Evolutionary conservation across 176 grass and related monocot species (phyloP).

Genomic region (Echinochloa phyllopogon): DNA sequence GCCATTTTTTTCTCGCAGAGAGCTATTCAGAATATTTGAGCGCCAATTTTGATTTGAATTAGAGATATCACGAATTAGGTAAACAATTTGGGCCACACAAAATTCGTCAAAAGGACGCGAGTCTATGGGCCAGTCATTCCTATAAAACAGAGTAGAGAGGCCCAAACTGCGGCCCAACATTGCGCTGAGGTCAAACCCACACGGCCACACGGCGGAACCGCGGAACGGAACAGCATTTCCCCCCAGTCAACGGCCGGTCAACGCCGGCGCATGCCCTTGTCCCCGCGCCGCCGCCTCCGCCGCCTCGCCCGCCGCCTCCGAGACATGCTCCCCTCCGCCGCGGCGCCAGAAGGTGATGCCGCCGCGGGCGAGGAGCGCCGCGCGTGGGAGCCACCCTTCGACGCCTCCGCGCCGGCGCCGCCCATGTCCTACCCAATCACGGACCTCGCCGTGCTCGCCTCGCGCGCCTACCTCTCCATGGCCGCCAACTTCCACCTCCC

Average conservation of each 20-base stretch:
- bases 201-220: too few relatives aligned
- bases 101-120: too few relatives aligned
- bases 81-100: too few relatives aligned
- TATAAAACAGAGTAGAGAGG: neutral
- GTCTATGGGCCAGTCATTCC: too few relatives aligned
- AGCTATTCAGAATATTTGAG: too few relatives aligned
- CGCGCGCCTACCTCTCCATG: conserved; percentile 68
- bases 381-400: conserved; percentile 75
- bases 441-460: conserved; percentile 66
- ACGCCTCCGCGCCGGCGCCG: conserved; percentile 61
- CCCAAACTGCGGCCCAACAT: neutral
- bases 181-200: neutral
- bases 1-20: too few relatives aligned
- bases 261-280: conserved; percentile 23
- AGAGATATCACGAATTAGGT: too few relatives aligned
- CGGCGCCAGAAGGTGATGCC: neutral
- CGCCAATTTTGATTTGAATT: too few relatives aligned
- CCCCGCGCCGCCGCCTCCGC: conserved; percentile 39
- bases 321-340: conserved; percentile 23
- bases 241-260: neutral
- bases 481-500: conserved; percentile 76
- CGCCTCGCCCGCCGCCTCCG: conserved; percentile 24
- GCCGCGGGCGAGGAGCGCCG: conserved; percentile 29
- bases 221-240: neutral
- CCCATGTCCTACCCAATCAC: conserved; percentile 92